Base-by-base conservation (phyloP, 106 monocot species). In the Allium fistulosum region DNA sequence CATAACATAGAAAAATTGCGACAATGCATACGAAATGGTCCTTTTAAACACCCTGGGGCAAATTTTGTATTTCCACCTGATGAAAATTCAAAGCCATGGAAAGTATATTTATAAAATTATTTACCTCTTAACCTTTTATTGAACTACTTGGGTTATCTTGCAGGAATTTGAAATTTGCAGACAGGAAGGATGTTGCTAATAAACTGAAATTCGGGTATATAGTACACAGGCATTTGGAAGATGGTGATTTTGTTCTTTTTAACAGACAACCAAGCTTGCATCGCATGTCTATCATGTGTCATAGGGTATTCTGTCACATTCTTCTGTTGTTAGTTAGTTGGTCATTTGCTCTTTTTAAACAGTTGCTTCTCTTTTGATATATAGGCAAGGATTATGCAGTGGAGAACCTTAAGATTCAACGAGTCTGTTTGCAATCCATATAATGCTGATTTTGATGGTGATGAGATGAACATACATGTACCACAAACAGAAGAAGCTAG, bases 401-500 rank as follows among this genome's bases (percentile, higher is more conserved):
- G 99, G 99, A 89, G 79, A 80, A 99, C 99, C 69, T 64, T 99
- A 65, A 87, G 99, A 72, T 99, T 99, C 75, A 99, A 99, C 62
- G 99, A 99, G 62, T 99, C 99, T 70, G 99, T 99, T 64, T 99
- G 99, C 77, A 99, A 99, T 80, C 99, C 99, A 53, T 99, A 99
- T 72, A 99, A 99, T 93, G 99, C 93, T 79, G 99, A 99, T 85
- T 99, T 99, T 86, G 99, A 93, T 83, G 99, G 99, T 17, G 99
- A 99, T 85, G 99, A 99, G 77, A 99, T 93, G 99, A 99, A 99
- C 73, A 61, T 99, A 73, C 99, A 99, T 81, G 87, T 99, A 62
- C 99, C 99, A 71, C 99, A 99, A 70, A 99, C 93, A 9, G 99
- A 99, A 83, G 99, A 99, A 85, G 92, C 99, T 77, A 92, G 99